Conservation (phyloP, 2,329 filamentous ascomycete genomes). For the Alternaria brassicae region DNA sequence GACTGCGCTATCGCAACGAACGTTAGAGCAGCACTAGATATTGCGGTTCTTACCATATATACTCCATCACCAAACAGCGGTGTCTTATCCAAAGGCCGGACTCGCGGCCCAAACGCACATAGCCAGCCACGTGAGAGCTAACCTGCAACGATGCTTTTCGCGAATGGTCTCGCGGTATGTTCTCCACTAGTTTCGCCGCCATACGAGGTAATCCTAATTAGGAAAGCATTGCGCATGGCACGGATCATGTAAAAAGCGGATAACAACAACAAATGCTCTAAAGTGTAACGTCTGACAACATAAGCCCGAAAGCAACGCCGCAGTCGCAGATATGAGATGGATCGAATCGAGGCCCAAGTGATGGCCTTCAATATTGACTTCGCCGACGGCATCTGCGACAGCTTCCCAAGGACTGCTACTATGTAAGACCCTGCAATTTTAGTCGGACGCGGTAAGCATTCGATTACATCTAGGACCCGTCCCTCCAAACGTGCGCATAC, state of each 20-base stretch:
- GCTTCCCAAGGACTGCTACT: not conserved
- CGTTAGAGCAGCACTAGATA: not conserved
- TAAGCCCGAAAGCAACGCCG: slow-evolving; percentile 6
- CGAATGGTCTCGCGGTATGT: slow-evolving; percentile 13
- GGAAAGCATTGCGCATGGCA: slow-evolving; percentile 18
- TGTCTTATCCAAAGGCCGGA: not conserved
- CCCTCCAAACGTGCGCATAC: not conserved
- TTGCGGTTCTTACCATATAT: slow-evolving; percentile 2
- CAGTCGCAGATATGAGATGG: not conserved
- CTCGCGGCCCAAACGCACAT: not conserved
- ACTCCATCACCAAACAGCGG: not conserved
- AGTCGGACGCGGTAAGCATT: not conserved
- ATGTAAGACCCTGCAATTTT: not conserved
- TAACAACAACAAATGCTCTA: slow-evolving; percentile 1
- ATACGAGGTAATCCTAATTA: slow-evolving; percentile 12
- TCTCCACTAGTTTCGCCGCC: slow-evolving; percentile 8
- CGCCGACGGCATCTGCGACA: not conserved
- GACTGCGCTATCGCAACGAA: not conserved
- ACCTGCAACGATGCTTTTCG: slow-evolving; percentile 20
- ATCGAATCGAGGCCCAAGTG: not conserved
- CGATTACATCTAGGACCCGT: not conserved
- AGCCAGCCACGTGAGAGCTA: slow-evolving; percentile 19
- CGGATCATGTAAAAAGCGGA: slow-evolving; percentile 7
- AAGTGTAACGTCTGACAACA: slow-evolving; percentile 2
- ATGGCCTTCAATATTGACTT: not conserved